Conservation (phyloP, 2,329 filamentous ascomycete genomes). For the Pseudogymnoascus verrucosus region DNA sequence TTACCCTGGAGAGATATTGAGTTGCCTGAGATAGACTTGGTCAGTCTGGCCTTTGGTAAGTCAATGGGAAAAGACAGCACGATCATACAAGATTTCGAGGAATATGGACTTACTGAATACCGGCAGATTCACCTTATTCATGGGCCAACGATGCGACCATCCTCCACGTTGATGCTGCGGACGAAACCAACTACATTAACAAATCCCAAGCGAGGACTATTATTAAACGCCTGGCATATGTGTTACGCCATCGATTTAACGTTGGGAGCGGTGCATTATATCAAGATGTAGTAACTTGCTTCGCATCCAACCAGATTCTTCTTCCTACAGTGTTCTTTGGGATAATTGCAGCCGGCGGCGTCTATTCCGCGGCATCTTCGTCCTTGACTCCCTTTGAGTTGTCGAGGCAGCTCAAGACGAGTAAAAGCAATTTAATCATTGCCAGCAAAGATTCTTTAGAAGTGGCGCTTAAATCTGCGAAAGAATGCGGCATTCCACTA, state of each 20-base stretch:
- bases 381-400: conserved; percentile 62
- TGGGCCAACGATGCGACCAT: neutral
- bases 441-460: conserved; percentile 50
- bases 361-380: conserved; percentile 72
- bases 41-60: neutral
- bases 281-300: neutral
- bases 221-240: neutral
- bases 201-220: neutral
- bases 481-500: conserved; percentile 45
- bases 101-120: neutral
- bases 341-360: conserved; percentile 66
- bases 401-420: conserved; percentile 66
- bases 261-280: neutral
- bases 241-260: neutral
- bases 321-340: conserved; percentile 51
- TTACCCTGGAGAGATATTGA: neutral
- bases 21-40: neutral
- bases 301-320: neutral
- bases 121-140: neutral
- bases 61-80: neutral
- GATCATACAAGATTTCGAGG: neutral
- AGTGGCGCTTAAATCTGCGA: conserved; percentile 58
- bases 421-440: conserved; percentile 59
- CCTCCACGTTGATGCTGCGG: neutral
- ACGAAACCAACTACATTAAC: neutral